Evolutionary conservation across 139 green algal species (phyloP), one percentile per base, ranked within the genome.

Genomic region (Klebsormidium nitens): DNA sequence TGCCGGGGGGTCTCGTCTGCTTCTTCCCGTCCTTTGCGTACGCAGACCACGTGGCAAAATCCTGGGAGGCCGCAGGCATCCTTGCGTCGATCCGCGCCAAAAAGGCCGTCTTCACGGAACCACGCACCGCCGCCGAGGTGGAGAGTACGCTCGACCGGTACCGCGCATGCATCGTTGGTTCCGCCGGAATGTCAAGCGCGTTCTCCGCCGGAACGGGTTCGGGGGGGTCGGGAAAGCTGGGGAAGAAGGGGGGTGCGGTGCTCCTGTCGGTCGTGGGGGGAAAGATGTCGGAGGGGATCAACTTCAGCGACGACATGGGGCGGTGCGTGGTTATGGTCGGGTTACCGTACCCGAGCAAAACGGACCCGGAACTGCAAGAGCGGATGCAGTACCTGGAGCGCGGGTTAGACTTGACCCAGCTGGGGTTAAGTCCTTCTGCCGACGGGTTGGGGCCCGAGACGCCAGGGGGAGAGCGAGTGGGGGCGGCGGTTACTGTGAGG

Each of bases 221-320:
- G n/a, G n/a, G n/a, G n/a, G n/a, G n/a, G n/a, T n/a, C n/a, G n/a
- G n/a, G n/a, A n/a, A n/a, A n/a, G n/a, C n/a, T n/a, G n/a, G n/a
- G n/a, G n/a, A n/a, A n/a, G 14, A 50, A 63, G 34, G 47, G 31
- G 34, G 76, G 92, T 1, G 92, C 91, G 2, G 31, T 98, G 38
- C 69, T 99, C 70, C 76, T 98, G 63, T 91, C 83, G 56, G 93
- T 99, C 50, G 87, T 97, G 37, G 94, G 94, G 2, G 94, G 84
- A 31, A 96, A 96, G 74, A 85, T 99, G 70, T 88, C 85, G 3
- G 94, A 99, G 66, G 94, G 94, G 3, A 98, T 99, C 85, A 99
- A 99, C 83, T 98, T 99, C 84, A 93, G 88, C 1, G 91, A 99
- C 72, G 86, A 84, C 1, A 84, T 97, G 52, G 93, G 93, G 60